Percentiles rank a stretch among this genome's conserved stretches.
Conservation (phyloP, 163 green algal species). For the Scenedesmus sp. region DNA sequence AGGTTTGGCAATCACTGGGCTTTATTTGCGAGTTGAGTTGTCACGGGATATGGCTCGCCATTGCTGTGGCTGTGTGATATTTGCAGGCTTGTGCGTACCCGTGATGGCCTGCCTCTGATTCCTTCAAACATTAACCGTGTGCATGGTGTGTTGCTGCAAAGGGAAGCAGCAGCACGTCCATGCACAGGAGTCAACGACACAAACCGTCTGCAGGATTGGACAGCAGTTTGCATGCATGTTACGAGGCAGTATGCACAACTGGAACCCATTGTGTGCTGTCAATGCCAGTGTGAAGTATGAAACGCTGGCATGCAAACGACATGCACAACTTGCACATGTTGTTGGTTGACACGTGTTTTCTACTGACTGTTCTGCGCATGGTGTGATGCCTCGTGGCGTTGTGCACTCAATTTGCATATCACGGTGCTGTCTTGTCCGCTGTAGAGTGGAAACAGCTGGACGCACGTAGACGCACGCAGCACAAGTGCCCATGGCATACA, state of each 20-base stretch:
- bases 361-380: neutral
- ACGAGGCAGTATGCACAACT: neutral
- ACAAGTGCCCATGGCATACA: neutral
- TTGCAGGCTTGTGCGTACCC: neutral
- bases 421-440: neutral
- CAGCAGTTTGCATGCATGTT: neutral
- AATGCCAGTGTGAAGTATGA: neutral
- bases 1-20: neutral
- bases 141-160: neutral
- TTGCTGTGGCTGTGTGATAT: neutral
- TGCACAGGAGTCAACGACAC: neutral
- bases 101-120: neutral
- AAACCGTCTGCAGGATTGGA: neutral
- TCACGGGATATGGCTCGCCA: neutral
- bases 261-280: neutral
- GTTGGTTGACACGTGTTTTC: neutral
- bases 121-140: neutral
- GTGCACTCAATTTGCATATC: neutral
- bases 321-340: neutral
- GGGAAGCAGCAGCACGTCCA: neutral
- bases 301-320: neutral
- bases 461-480: neutral
- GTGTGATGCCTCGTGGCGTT: neutral
- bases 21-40: neutral
- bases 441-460: neutral